Percentiles rank a stretch among this genome's conserved stretches.
Conservation (phyloP, 2,329 filamentous ascomycete species). For the Endoconidiophora laricicola region DNA sequence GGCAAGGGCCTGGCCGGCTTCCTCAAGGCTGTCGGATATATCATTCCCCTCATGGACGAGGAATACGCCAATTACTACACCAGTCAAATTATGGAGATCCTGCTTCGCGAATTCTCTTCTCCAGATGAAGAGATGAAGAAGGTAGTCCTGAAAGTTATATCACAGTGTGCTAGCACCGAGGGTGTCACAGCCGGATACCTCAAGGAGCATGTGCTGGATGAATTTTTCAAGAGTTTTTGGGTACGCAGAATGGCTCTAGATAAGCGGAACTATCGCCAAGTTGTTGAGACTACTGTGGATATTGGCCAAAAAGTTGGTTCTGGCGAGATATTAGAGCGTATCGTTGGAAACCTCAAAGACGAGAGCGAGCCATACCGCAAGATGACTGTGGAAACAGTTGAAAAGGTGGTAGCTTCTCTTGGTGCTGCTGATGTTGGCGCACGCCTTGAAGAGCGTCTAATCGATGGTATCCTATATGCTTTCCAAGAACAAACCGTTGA, state of each 20-base stretch:
- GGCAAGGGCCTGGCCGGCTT: slow-evolving; percentile 93
- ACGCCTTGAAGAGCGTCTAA: slow-evolving; percentile 77
- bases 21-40: slow-evolving; percentile 92
- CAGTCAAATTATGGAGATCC: slow-evolving; percentile 95
- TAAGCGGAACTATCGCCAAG: slow-evolving; percentile 93
- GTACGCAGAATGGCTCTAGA: slow-evolving; percentile 91
- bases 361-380: slow-evolving; percentile 96
- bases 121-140: slow-evolving; percentile 99
- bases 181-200: slow-evolving; percentile 90
- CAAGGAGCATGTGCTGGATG: slow-evolving; percentile 84
- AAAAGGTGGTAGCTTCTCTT: slow-evolving; percentile 86
- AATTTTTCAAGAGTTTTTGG: slow-evolving; percentile 99
- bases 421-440: slow-evolving; percentile 90
- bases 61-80: slow-evolving; percentile 99
- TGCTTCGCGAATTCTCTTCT: slow-evolving; percentile 87
- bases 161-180: slow-evolving; percentile 84
- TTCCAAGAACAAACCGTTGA: slow-evolving; percentile 98
- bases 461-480: slow-evolving; percentile 86
- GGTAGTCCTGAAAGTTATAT: slow-evolving; percentile 92
- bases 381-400: slow-evolving; percentile 96
- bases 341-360: slow-evolving; percentile 92
- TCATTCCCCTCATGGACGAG: slow-evolving; percentile 98
- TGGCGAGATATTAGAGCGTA: slow-evolving; percentile 80
- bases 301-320: slow-evolving; percentile 96
- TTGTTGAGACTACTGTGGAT: slow-evolving; percentile 95